Conservation (phyloP, 148 eudicot species). For the Rhododendron henanense region DNA sequence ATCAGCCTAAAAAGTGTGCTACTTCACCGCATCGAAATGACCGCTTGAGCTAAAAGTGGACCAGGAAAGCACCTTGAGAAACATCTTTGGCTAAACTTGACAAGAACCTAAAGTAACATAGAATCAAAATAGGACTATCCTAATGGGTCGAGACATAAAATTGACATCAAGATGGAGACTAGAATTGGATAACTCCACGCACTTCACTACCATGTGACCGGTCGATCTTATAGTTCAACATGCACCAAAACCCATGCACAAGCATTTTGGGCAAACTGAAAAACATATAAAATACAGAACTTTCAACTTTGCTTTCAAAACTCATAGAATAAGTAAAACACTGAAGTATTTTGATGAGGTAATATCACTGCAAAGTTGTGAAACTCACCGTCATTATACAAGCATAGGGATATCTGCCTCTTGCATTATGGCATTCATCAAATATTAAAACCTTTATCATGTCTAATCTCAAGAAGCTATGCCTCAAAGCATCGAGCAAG, state of each 20-base stretch:
- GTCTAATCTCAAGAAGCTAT: constrained; percentile 48
- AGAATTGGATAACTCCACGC: background rate
- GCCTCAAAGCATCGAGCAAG: constrained; percentile 70
- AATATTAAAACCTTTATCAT: constrained; percentile 68
- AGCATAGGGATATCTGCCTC: constrained; percentile 64
- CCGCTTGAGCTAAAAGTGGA: background rate
- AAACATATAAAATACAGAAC: background rate
- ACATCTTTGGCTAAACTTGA: background rate
- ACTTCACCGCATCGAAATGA: background rate
- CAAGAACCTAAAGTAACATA: background rate
- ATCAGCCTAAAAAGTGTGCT: background rate
- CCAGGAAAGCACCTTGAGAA: background rate
- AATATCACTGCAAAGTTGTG: background rate
- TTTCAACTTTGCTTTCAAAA: too few species aligned
- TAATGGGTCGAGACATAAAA: background rate
- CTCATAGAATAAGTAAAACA: background rate
- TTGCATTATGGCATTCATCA: constrained; percentile 96
- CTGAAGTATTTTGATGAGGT: background rate
- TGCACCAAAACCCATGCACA: background rate
- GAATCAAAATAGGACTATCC: background rate
- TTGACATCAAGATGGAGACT: background rate
- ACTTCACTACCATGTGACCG: background rate
- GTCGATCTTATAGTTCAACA: background rate
- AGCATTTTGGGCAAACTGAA: background rate
- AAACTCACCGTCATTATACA: constrained; percentile 70